Conservation (phyloP, 345 rosid species). For the Aquilaria sinensis region DNA sequence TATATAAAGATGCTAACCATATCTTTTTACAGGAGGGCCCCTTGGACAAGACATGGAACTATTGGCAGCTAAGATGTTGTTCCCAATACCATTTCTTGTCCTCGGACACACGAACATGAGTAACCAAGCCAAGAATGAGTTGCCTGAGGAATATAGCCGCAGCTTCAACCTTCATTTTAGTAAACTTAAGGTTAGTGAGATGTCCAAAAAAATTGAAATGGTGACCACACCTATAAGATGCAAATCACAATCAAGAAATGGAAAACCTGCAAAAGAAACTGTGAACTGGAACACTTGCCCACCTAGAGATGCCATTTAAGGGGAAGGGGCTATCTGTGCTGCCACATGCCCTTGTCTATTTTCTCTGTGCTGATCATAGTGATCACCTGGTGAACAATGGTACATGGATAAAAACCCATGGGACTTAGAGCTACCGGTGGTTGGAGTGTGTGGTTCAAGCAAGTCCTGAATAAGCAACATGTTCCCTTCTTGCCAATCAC, state of each 20-base stretch:
- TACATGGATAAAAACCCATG: constrained; percentile 17
- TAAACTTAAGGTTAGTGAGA: neutral
- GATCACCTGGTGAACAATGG: constrained; percentile 15
- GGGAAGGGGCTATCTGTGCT: constrained; percentile 20
- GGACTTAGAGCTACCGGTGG: constrained; percentile 14
- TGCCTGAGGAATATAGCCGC: constrained; percentile 32
- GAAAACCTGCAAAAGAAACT: constrained; percentile 17
- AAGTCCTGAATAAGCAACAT: constrained; percentile 11
- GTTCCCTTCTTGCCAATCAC: constrained; percentile 20
- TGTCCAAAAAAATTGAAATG: constrained; percentile 13
- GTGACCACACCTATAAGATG: constrained; percentile 9
- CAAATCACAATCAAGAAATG: neutral
- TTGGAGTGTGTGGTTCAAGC: constrained; percentile 6
- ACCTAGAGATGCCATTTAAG: constrained; percentile 14
- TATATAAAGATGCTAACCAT: too few species aligned
- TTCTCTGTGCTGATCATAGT: constrained; percentile 20
- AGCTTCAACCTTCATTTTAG: constrained; percentile 4
- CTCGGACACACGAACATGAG: neutral
- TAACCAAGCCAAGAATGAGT: constrained; percentile 68
- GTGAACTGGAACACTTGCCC: constrained; percentile 14
- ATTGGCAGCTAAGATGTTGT: too few species aligned
- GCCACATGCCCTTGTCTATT: constrained; percentile 24
- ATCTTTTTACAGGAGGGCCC: too few species aligned
- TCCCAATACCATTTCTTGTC: too few species aligned
- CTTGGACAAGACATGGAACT: too few species aligned